Percentiles rank a stretch among this genome's conserved stretches.
Conservation (phyloP, 345 rosid species). For the Populus ilicifolia region DNA sequence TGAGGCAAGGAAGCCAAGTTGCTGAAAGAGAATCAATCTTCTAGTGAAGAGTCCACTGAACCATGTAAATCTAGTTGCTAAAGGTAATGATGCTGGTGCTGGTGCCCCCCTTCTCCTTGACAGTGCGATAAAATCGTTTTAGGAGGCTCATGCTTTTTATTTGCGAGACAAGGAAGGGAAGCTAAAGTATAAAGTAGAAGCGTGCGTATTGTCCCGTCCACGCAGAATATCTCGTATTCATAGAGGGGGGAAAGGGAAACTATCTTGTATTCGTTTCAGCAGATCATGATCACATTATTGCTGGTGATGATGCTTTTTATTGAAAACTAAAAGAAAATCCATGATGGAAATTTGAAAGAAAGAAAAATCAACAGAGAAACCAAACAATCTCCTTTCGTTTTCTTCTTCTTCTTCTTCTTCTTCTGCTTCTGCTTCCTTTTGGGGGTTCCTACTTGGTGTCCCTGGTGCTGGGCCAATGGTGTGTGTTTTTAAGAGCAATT, state of each 20-base stretch:
- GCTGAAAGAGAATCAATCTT: not conserved
- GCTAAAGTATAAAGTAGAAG: not conserved
- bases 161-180: no score
- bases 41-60: not conserved
- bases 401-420: no score
- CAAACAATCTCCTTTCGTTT: not conserved
- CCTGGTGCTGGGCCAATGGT: not conserved
- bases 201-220: not conserved
- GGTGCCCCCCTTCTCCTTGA: not conserved
- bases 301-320: not conserved
- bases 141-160: not conserved
- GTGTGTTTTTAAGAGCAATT: not conserved
- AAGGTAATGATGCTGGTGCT: not conserved
- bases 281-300: not conserved
- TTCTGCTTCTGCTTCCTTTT: no score
- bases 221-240: not conserved
- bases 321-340: no score
- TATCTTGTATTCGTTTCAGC: not conserved
- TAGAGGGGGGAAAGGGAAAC: not conserved
- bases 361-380: no score
- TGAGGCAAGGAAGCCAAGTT: not conserved
- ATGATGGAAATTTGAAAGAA: no score
- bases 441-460: not conserved
- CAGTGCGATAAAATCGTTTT: not conserved
- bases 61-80: not conserved